Percentiles rank a stretch among this genome's conserved stretches.
These are phyloP conservation scores for Fusarium nisikadoi DNA, from an alignment of 2,329 filamentous ascomycete genomes.

Conservation along the genomic window DNA sequence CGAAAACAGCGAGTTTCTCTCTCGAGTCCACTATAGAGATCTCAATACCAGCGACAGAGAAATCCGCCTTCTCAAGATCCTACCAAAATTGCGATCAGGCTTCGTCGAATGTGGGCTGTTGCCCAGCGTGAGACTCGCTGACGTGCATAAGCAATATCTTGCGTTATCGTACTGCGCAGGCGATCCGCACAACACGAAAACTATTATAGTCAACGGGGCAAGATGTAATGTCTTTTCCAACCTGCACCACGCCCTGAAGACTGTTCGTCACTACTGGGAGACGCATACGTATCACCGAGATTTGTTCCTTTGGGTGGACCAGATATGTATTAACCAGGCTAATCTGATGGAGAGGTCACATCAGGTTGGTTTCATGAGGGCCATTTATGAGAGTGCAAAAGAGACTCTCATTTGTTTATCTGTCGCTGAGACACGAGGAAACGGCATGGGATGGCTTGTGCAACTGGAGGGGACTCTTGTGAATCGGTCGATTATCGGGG, in stretches of 20 bases:
- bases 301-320: neutral
- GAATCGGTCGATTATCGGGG: neutral
- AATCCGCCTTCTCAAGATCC: neutral
- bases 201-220: neutral
- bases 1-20: conserved; percentile 7
- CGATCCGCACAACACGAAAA: neutral
- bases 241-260: neutral
- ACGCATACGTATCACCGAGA: neutral
- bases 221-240: neutral
- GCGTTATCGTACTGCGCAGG: neutral
- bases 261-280: neutral
- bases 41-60: rapidly evolving
- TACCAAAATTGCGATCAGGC: rapidly evolving
- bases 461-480: neutral
- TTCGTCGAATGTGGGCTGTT: neutral
- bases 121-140: neutral
- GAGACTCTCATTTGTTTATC: neutral
- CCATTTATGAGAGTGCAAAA: neutral
- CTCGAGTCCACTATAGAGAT: rapidly evolving
- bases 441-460: neutral
- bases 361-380: neutral
- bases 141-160: neutral
- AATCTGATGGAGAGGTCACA: neutral
- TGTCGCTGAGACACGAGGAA: rapidly evolving
- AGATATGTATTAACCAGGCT: neutral